These are phyloP conservation scores for Aspergillus felis DNA, from an alignment of 2,329 filamentous ascomycete genomes.

Conservation along the genomic window DNA sequence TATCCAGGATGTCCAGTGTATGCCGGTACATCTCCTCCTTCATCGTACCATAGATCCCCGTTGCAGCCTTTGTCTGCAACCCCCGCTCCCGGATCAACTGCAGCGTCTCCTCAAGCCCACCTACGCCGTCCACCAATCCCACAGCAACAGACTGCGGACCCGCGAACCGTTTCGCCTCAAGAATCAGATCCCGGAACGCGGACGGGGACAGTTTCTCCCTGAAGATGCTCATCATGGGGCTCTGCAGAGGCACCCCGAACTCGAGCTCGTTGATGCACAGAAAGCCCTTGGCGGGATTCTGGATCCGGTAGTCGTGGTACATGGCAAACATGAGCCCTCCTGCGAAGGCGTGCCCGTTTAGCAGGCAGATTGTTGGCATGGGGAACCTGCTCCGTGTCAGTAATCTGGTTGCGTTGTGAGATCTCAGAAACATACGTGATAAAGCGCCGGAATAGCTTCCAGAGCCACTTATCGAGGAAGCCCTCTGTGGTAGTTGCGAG, in stretches of 20 bases:
- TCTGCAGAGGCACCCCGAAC: slow-evolving; percentile 70
- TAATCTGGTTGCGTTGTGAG: background rate
- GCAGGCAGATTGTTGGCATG: slow-evolving; percentile 75
- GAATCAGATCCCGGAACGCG: slow-evolving; percentile 61
- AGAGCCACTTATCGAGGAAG: slow-evolving; percentile 61
- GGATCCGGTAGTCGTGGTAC: slow-evolving; percentile 79
- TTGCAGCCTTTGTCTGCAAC: slow-evolving; percentile 59
- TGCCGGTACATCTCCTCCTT: slow-evolving; percentile 75
- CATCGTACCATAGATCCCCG: slow-evolving; percentile 65
- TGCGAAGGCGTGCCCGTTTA: slow-evolving; percentile 79
- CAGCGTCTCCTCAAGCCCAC: slow-evolving; percentile 61
- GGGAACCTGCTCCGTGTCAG: slow-evolving; percentile 51
- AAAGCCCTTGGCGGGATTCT: slow-evolving; percentile 67
- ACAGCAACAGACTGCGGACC: slow-evolving; percentile 60
- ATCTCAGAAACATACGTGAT: slow-evolving; percentile 45
- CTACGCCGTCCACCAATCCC: slow-evolving; percentile 66
- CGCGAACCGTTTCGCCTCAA: slow-evolving; percentile 69
- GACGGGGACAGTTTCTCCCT: slow-evolving; percentile 59
- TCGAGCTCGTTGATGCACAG: slow-evolving; percentile 78
- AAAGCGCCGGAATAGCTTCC: slow-evolving; percentile 61
- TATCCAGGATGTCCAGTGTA: slow-evolving; percentile 56
- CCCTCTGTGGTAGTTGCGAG: slow-evolving; percentile 58
- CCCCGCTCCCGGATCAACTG: slow-evolving; percentile 56
- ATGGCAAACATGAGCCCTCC: slow-evolving; percentile 77
- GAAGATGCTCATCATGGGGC: slow-evolving; percentile 72